phyloP scores from a whole-genome alignment of 805 yeast species.

The Lachancea meyersii region DNA sequence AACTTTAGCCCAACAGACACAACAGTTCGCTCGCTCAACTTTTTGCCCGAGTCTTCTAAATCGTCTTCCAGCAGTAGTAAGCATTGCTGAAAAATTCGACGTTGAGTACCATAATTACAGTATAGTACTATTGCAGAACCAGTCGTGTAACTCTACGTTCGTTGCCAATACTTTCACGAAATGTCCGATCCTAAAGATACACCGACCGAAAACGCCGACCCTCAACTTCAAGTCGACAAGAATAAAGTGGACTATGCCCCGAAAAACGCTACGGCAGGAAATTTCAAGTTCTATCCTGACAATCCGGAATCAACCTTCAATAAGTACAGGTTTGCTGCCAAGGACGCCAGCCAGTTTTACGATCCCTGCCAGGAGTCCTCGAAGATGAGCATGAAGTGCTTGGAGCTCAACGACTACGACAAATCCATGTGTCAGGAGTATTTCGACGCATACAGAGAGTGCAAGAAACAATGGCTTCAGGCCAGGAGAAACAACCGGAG shows the following conservation, averaged over 20 bases:
- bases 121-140: too few relatives aligned
- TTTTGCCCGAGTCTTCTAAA: too few relatives aligned
- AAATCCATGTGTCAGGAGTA: slow-evolving; percentile 67
- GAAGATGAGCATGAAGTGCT: slow-evolving; percentile 77
- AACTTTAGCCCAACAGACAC: too few relatives aligned
- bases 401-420: slow-evolving; percentile 71
- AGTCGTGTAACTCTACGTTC: neutral
- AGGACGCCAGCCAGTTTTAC: slow-evolving; percentile 76
- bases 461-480: slow-evolving; percentile 68
- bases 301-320: slow-evolving; percentile 70
- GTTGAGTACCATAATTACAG: too few relatives aligned
- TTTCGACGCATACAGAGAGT: slow-evolving; percentile 89
- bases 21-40: too few relatives aligned
- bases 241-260: slow-evolving; percentile 23
- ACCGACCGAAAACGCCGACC: slow-evolving; percentile 8
- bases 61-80: too few relatives aligned
- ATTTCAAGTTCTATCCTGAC: slow-evolving; percentile 57
- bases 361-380: slow-evolving; percentile 93
- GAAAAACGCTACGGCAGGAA: slow-evolving; percentile 14
- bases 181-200: neutral
- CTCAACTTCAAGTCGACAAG: slow-evolving; percentile 12
- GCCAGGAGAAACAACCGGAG: slow-evolving; percentile 35
- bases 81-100: too few relatives aligned
- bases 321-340: slow-evolving; percentile 59
- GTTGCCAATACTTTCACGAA: neutral